Percentiles rank a stretch among this genome's conserved stretches.
phyloP scores from a whole-genome alignment of 805 yeast species.

The Lipomyces kockii region DNA sequence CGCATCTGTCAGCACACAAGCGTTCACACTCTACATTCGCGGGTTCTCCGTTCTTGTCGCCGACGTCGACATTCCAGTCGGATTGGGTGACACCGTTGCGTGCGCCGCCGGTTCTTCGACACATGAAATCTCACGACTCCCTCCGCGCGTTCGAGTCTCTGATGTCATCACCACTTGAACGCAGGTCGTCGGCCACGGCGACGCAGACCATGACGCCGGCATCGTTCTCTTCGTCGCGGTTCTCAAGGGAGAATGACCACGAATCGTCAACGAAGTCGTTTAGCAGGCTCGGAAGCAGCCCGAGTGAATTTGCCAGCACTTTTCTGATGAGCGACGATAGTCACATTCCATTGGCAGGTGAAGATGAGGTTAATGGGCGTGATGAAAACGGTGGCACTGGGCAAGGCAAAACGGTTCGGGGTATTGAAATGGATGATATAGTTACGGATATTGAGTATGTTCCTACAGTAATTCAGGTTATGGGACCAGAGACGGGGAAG shows the following conservation, averaged over 20 bases:
- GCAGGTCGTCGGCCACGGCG: not conserved
- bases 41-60: not conserved
- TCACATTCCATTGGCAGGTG: constrained; percentile 8
- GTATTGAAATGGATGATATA: constrained; percentile 32
- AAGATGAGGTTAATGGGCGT: constrained; percentile 4
- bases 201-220: not conserved
- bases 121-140: constrained; percentile 19
- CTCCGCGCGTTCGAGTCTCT: constrained; percentile 24
- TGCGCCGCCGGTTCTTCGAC: constrained; percentile 2
- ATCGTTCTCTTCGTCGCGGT: not conserved
- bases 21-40: not conserved
- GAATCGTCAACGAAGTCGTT: not conserved
- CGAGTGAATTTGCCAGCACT: constrained; percentile 20
- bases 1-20: not conserved
- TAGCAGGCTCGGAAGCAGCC: constrained; percentile 8
- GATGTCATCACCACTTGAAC: constrained; percentile 7
- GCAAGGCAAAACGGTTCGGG: constrained; percentile 7
- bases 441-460: constrained; percentile 19
- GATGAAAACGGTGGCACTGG: constrained; percentile 5
- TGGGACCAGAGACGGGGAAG: constrained; percentile 20
- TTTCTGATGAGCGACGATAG: constrained; percentile 20
- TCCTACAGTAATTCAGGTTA: constrained; percentile 30
- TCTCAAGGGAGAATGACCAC: not conserved
- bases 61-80: not conserved
- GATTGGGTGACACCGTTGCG: constrained; percentile 1